phyloP scores from a whole-genome alignment of 306 rosid genomes.

The Psophocarpus tetragonolobus region DNA sequence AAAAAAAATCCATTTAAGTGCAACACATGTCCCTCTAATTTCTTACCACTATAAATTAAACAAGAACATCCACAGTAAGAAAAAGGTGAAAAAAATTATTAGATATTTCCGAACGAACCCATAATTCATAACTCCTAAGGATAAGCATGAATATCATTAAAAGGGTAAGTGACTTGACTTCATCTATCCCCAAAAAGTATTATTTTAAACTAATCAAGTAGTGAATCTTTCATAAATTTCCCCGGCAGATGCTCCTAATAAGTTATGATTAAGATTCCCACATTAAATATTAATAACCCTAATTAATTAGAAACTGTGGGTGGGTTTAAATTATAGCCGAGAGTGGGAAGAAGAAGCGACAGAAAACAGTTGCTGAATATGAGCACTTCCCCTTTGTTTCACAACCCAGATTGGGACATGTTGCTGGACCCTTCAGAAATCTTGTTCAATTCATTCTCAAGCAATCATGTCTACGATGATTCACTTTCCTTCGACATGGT shows the following conservation, averaged over 20 bases:
- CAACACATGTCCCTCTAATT: not conserved
- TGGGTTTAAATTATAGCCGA: not conserved
- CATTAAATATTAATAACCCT: not conserved
- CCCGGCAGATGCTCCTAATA: not conserved
- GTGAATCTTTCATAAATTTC: not conserved
- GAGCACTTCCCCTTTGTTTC: not conserved
- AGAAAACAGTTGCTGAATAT: not conserved
- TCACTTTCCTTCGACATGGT: constrained; percentile 39
- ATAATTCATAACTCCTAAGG: too few relatives aligned
- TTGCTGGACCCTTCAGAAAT: not conserved
- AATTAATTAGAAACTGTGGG: not conserved
- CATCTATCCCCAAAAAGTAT: not conserved
- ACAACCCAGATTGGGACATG: not conserved
- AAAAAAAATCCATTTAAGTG: not conserved
- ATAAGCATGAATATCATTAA: too few relatives aligned
- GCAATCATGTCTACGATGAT: not conserved
- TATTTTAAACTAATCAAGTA: not conserved
- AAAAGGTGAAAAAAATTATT: too few relatives aligned
- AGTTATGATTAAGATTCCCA: not conserved
- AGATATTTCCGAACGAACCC: too few relatives aligned
- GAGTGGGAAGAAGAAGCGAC: not conserved
- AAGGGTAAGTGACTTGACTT: not conserved
- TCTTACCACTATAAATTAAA: not conserved
- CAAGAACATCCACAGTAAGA: too few relatives aligned
- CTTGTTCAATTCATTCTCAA: not conserved